Base-by-base conservation (phyloP, 1,139 yeast species). In the Saccharomycopsis hybrid region DNA sequence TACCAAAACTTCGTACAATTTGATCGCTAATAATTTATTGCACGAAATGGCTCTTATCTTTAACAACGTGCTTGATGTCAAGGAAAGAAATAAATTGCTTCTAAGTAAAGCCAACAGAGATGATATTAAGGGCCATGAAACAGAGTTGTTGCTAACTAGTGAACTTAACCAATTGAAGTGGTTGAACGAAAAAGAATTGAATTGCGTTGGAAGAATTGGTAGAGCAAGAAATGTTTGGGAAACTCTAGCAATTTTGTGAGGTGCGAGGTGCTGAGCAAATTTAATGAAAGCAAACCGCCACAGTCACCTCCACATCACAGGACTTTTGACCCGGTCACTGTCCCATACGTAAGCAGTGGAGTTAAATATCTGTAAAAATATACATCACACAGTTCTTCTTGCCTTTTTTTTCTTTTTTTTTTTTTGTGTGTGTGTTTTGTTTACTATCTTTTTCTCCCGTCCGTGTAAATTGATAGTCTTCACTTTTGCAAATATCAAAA, bases 61-160 rank as follows among this genome's bases (percentile, higher is more conserved):
- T 51, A 73, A 73, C 44, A 76, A 78, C 47, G 68, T 85, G 36
- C 78, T 76, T 42, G 67, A 65, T 5, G 72, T 86, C 57, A 81
- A 86, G 55, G 65, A 66, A 31, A 83, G 80, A 46, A 81, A 88
- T 62, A 71, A 76, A 45, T 80, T 84, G 11, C 72, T 92, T 52
- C 70, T 90, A 53, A 82, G 82, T 25, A 90, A 90, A 63, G 80
- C 90, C 53, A 85, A 83, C 56, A 77, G 97, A 65, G 95, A 85
- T 55, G 97, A 92, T 63, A 97, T 92, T 33, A 80, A 79, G 61
- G 95, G 94, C 1, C 78, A 78, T 56, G 96, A 88, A 63, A 78
- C 77, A 35, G 87, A 85, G 59, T 73, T 85, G 54, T 69, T 92
- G 48, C 70, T 89, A 46, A 82, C 83, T 9, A 77, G 83, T 47